phyloP scores from a whole-genome alignment of 2,329 filamentous ascomycete species.

The Fusarium annulatum region DNA sequence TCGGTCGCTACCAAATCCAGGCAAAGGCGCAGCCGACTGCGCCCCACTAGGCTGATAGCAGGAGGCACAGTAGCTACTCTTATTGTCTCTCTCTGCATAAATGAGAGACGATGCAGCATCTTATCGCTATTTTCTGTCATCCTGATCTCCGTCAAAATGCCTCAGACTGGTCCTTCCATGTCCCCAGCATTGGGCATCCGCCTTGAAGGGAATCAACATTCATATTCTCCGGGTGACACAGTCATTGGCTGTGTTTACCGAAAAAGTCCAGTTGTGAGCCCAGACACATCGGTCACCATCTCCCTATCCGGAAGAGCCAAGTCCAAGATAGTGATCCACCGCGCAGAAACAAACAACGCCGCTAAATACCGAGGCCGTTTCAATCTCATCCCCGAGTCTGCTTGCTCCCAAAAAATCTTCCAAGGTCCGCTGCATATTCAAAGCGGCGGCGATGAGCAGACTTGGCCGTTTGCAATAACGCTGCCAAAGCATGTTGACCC shows the following conservation, averaged over 20 bases:
- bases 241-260: slow-evolving; percentile 45
- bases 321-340: slow-evolving; percentile 33
- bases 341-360: slow-evolving; percentile 1
- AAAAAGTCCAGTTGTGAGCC: slow-evolving; percentile 37
- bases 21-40: neutral
- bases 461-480: slow-evolving; percentile 48
- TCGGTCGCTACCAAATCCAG: neutral
- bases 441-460: neutral
- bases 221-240: slow-evolving; percentile 43
- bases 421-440: slow-evolving; percentile 46
- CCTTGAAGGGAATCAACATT: neutral
- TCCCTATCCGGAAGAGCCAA: slow-evolving; percentile 44
- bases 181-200: slow-evolving; percentile 20
- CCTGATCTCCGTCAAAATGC: neutral
- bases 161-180: neutral
- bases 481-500: slow-evolving; percentile 40
- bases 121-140: neutral
- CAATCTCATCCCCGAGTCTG: slow-evolving; percentile 31
- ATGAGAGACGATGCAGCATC: neutral
- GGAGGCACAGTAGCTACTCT: neutral
- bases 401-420: slow-evolving; percentile 24
- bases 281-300: slow-evolving; percentile 38
- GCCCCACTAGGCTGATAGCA: neutral
- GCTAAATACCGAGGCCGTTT: neutral
- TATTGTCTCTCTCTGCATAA: neutral